Percentiles rank a stretch among this genome's conserved stretches.
phyloP scores from a whole-genome alignment of 805 yeast genomes.

The Lipomyces mesembrius region DNA sequence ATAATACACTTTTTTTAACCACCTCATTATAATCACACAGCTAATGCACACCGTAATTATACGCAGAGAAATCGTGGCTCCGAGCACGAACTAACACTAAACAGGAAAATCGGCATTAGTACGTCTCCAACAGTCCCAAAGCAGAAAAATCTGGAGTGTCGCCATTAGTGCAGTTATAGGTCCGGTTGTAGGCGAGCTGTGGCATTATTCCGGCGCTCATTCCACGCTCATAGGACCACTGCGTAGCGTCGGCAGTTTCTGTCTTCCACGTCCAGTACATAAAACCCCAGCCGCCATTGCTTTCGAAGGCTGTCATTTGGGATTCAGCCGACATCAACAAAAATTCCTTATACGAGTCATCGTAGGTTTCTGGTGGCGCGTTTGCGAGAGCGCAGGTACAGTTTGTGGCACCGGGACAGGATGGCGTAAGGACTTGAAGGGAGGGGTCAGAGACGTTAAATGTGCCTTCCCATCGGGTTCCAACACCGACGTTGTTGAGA shows the following conservation, averaged over 20 bases:
- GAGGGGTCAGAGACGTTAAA: conserved; percentile 45
- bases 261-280: conserved; percentile 90
- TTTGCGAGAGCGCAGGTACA: conserved; percentile 54
- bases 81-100: too few species aligned
- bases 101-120: conserved; percentile 19
- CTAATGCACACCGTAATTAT: too few species aligned
- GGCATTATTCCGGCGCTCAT: conserved; percentile 43
- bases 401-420: conserved; percentile 52
- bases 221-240: conserved; percentile 46
- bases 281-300: conserved; percentile 69
- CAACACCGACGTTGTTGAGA: conserved; percentile 79
- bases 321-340: conserved; percentile 75
- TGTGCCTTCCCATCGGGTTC: conserved; percentile 75
- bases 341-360: conserved; percentile 56
- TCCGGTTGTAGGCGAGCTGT: conserved; percentile 40
- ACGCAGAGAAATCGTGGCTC: too few species aligned
- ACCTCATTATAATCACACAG: too few species aligned
- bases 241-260: conserved; percentile 51
- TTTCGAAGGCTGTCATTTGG: conserved; percentile 76
- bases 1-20: too few species aligned
- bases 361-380: conserved; percentile 57
- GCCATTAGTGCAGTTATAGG: conserved; percentile 39
- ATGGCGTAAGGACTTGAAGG: conserved; percentile 37
- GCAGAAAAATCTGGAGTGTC: conserved; percentile 39
- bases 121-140: conserved; percentile 42